Evolutionary conservation across 345 rosid genomes (phyloP), one percentile per base, ranked within the genome.

Genomic region (Pseudoturritis turrita): DNA sequence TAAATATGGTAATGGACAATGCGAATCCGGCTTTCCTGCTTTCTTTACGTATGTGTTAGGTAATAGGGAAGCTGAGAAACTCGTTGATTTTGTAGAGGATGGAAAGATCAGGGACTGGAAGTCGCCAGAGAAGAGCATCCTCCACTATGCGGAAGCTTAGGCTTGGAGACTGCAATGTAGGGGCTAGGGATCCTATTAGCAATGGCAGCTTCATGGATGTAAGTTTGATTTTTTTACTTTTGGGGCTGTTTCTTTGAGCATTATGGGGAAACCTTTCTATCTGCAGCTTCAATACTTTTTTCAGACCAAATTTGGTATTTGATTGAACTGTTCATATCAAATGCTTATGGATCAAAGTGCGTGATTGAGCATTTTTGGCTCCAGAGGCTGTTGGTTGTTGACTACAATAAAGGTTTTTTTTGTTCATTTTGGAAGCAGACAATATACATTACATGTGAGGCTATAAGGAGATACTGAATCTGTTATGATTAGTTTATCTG

Each of bases 131-230:
- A 88, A 84, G 93, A 87, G 45, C 87, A 12, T 75, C 89, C 1
- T 86, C 89, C 29, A 71, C 75, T 69, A 82, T 82, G 35, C 96
- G 86, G 35, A 88, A 73, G 87, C 89, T 86, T 67, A 87, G 82
- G 87, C 69, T 81, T 57, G 72, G 81, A 41, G 98, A 88, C 58
- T 70, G 77, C 49, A 80, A 65, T 79, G 79, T 72, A 61, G 85
- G 84, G 29, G 76, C 82, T 47, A 74, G 84, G 62, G 96, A 89
- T 75, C 91, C 90, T 40, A 49, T 86, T 66, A 88, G 96, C 86
- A 88, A 87, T 74, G 86, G 81, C 70, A 85, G 96, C 80, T 80
- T 95, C 53, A 91, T 95, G 98, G 98, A 91, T 89, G 99, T 91
- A 87, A 15, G 76, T 51, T n/a, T 49, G 3, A 18, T 29, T 51